Evolutionary conservation across 2,329 filamentous ascomycete species (phyloP), one percentile per base, ranked within the genome.

Genomic region (Fusarium caatingaense): DNA sequence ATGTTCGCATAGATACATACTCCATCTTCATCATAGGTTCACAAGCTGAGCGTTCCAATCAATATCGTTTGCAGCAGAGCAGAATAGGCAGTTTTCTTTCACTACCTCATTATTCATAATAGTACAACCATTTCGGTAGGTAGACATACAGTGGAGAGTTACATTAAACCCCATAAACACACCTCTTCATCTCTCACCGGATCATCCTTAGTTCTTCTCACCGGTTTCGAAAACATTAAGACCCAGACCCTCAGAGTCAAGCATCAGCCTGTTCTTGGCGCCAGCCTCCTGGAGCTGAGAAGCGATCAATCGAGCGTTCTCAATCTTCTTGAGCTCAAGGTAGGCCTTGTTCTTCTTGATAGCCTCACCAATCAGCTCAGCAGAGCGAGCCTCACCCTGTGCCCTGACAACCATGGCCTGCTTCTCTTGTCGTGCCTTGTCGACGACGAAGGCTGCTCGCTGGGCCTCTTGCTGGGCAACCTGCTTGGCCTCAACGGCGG

Each of bases 341-440:
- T 99, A 99, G 72, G 93, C 92, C 84, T 94, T 92, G 86, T 88
- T 97, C 92, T 98, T 99, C 93, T 98, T 99, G 90, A 99, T 97
- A 67, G 96, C 96, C 56, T 99, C 96, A 82, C 96, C 96, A 77
- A 99, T 98, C 71, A 99, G 91, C 84, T 99, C 94, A 48, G 96
- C 96, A 41, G 96, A 98, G 72, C 96, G 93, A 51, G 96, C 96
- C 85, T 99, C 96, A 93, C 96, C 96, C 89, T 98, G 96, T 6
- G 96, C 96, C 83, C 94, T 93, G 79, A 99, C 96, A 59, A 99
- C 94, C 85, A 94, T 98, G 76, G 96, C 96, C 84, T 99, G 96
- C 87, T 99, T 99, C 88, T 99, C 96, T 84, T 99, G 96, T 74
- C 96, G 91, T 56, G 96, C 96, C 86, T 98, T 98, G 90, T 99